phyloP scores from a whole-genome alignment of 1,284 basidiomycete genomes.

The Leccinum ambiguum region DNA sequence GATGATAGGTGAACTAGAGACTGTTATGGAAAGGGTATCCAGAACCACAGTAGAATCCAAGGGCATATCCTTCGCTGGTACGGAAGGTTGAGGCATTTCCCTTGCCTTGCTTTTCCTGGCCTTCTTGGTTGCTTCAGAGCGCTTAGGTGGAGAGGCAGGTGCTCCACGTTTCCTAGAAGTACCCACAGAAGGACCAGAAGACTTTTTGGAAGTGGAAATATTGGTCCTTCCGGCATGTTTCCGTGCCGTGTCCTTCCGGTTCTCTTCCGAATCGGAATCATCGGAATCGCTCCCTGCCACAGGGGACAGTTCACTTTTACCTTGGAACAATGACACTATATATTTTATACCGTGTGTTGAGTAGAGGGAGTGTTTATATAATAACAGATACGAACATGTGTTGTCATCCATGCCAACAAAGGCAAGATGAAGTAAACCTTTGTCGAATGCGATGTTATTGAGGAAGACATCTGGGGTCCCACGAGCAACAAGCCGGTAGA shows the following conservation, averaged over 20 bases:
- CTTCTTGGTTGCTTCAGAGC: not conserved
- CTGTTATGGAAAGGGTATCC: not conserved
- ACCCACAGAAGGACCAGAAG: not conserved
- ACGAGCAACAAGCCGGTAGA: not conserved
- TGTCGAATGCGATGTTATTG: not conserved
- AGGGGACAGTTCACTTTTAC: no score
- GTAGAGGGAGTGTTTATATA: no score
- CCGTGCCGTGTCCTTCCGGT: no score
- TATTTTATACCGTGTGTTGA: no score
- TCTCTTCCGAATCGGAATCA: no score
- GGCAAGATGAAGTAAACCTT: not conserved
- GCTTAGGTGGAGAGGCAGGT: not conserved
- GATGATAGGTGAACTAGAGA: no score
- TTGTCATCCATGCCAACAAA: not conserved
- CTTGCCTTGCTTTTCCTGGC: not conserved
- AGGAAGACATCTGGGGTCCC: not conserved
- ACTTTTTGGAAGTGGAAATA: no score
- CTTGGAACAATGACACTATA: no score
- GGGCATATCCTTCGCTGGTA: no score
- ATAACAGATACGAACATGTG: no score
- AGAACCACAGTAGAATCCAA: not conserved
- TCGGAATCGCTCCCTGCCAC: no score
- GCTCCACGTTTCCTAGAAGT: not conserved
- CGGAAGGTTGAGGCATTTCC: not conserved
- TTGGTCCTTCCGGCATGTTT: no score